These are phyloP conservation scores for Orbilia blumenaviensis DNA, from an alignment of 2,329 filamentous ascomycete genomes.

Conservation along the genomic window DNA sequence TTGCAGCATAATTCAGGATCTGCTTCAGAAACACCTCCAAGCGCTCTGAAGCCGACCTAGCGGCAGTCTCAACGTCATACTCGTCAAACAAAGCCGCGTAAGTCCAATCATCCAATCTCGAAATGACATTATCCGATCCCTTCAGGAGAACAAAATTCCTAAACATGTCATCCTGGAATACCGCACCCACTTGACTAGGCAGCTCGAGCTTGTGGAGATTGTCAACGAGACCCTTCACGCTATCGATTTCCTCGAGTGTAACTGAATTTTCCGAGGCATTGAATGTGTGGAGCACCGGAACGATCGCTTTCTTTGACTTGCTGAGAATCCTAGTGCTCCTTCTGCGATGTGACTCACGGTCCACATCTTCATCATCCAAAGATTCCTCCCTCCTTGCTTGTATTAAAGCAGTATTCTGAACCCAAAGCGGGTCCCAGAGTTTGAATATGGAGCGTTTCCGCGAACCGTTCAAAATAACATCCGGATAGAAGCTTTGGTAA, in stretches of 20 bases:
- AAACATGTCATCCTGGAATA: conserved; percentile 77
- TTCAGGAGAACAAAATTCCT: conserved; percentile 77
- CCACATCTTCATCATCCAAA: not conserved
- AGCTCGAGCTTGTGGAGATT: conserved; percentile 80
- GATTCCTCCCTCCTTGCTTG: conserved; percentile 28
- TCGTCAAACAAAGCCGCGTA: conserved; percentile 46
- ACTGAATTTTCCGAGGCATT: conserved; percentile 68
- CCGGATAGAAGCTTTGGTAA: conserved; percentile 91
- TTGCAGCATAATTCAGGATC: conserved; percentile 68
- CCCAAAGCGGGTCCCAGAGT: conserved; percentile 41
- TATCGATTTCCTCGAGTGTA: conserved; percentile 81
- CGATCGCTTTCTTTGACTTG: conserved; percentile 66
- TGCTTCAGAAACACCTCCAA: conserved; percentile 63
- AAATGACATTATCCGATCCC: conserved; percentile 26
- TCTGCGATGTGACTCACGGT: conserved; percentile 1
- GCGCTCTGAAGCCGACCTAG: conserved; percentile 67
- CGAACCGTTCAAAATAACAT: conserved; percentile 75
- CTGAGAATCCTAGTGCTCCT: conserved; percentile 55
- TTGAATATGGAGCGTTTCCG: conserved; percentile 41
- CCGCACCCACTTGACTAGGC: conserved; percentile 81
- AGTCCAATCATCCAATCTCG: conserved; percentile 40
- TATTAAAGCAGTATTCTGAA: conserved; percentile 30
- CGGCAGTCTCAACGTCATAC: conserved; percentile 66
- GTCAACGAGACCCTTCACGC: conserved; percentile 73
- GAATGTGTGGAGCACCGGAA: conserved; percentile 78